phyloP scores from a whole-genome alignment of 305 asterid species.

The Vinca major region DNA sequence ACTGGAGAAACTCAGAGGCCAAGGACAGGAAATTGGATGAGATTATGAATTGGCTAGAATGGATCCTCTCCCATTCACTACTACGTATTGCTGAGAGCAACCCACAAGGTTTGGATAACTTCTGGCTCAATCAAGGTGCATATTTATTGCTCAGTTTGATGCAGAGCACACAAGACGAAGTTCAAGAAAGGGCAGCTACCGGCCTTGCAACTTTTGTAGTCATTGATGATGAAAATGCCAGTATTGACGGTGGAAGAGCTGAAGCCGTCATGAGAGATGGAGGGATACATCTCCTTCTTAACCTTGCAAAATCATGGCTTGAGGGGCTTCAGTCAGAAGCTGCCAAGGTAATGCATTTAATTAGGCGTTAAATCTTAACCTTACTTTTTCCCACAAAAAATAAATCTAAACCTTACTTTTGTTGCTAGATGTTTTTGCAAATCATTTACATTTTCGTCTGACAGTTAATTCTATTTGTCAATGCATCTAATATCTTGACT shows the following conservation, averaged over 20 bases:
- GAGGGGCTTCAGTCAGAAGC: constrained; percentile 96
- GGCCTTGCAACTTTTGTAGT: constrained; percentile 85
- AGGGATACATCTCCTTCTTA: constrained; percentile 64
- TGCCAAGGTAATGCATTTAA: constrained; percentile 49
- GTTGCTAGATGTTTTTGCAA: not conserved
- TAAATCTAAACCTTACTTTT: not conserved
- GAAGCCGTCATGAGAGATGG: constrained; percentile 76
- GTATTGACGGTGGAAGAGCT: constrained; percentile 68
- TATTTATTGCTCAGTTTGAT: constrained; percentile 57
- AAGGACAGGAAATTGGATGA: constrained; percentile 45
- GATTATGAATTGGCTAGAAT: constrained; percentile 75
- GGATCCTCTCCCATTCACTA: constrained; percentile 72
- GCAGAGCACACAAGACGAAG: constrained; percentile 81
- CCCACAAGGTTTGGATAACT: constrained; percentile 64
- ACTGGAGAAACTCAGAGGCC: constrained; percentile 37
- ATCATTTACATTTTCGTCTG: not conserved
- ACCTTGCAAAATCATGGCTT: constrained; percentile 73
- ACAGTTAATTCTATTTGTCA: not conserved
- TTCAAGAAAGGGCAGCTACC: constrained; percentile 91
- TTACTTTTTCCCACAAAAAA: too few relatives aligned
- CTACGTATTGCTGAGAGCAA: constrained; percentile 82
- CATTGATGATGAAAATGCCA: constrained; percentile 77
- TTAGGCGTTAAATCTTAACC: not conserved
- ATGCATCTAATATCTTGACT: constrained; percentile 10
- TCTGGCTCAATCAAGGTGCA: constrained; percentile 88